phyloP scores from a whole-genome alignment of 2,329 filamentous ascomycete species.

The Nothomitra cinnamomea region DNA sequence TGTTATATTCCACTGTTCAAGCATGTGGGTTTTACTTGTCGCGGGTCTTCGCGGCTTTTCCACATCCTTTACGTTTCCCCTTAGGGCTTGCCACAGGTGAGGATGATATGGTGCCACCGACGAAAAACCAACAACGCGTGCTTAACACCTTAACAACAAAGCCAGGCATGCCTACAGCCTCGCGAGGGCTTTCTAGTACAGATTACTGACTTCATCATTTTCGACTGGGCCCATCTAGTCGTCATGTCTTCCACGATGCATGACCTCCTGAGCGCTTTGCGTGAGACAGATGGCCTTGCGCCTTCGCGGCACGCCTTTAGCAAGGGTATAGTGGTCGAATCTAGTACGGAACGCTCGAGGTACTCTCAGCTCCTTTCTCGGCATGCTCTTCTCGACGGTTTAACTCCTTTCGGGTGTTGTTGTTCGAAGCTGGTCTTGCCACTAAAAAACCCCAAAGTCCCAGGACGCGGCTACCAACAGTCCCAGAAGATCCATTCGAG shows the following conservation, averaged over 20 bases:
- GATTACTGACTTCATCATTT: neutral
- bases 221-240: neutral
- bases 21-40: no score
- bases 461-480: neutral
- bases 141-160: no score
- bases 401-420: no score
- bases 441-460: neutral
- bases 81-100: no score
- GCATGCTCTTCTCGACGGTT: neutral
- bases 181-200: neutral
- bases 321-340: neutral
- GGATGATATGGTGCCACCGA: no score
- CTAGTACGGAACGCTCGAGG: neutral
- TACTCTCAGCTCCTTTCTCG: neutral
- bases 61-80: no score
- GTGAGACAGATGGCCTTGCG: neutral
- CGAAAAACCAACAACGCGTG: no score
- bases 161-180: no score
- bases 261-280: neutral
- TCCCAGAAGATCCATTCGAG: neutral
- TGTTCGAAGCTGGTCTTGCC: no score
- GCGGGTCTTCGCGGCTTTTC: no score
- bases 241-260: no score
- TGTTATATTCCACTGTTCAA: no score
- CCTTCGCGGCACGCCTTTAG: neutral